Evolutionary conservation across 179 eudicot species (phyloP).

Genomic region (Heliamphora pulchella): DNA sequence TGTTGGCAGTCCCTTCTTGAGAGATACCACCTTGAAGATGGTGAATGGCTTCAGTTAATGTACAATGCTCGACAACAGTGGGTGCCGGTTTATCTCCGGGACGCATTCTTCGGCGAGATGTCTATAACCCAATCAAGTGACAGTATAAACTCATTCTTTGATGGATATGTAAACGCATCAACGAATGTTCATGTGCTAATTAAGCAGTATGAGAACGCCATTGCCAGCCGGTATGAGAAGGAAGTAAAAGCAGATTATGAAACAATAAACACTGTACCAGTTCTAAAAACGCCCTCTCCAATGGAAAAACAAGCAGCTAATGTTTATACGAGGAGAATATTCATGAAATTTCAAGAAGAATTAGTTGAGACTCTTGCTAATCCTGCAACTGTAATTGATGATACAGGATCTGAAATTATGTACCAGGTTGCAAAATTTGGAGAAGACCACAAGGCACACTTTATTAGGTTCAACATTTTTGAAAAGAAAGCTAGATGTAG

Average conservation of each 20-base stretch:
- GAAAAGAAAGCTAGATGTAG: constrained; percentile 21
- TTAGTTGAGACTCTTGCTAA: constrained; percentile 21
- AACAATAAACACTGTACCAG: constrained; percentile 15
- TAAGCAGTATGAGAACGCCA: constrained; percentile 17
- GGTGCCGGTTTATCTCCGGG: constrained; percentile 18
- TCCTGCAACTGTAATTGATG: constrained; percentile 14
- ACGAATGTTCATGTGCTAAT: constrained; percentile 13
- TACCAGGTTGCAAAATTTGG: constrained; percentile 20
- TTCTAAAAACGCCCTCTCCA: constrained; percentile 19
- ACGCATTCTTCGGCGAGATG: constrained; percentile 18
- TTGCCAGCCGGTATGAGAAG: constrained; percentile 14
- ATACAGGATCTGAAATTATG: constrained; percentile 12
- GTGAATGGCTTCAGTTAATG: constrained; percentile 21
- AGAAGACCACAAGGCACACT: constrained; percentile 18
- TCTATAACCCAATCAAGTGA: constrained; percentile 19
- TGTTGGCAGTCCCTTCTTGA: constrained; percentile 15
- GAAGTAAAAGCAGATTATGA: constrained; percentile 21
- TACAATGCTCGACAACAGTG: constrained; percentile 18
- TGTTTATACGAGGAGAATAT: constrained; percentile 16
- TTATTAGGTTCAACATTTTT: constrained; percentile 10
- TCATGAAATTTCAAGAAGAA: constrained; percentile 21
- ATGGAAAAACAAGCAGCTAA: constrained; percentile 21
- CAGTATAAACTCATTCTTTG: constrained; percentile 21
- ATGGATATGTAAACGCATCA: constrained; percentile 19
- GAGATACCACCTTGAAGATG: constrained; percentile 12